These are phyloP conservation scores for Phytophthora colocasiae DNA, from an alignment of 352 stramenopile species.

Conservation along the genomic window DNA sequence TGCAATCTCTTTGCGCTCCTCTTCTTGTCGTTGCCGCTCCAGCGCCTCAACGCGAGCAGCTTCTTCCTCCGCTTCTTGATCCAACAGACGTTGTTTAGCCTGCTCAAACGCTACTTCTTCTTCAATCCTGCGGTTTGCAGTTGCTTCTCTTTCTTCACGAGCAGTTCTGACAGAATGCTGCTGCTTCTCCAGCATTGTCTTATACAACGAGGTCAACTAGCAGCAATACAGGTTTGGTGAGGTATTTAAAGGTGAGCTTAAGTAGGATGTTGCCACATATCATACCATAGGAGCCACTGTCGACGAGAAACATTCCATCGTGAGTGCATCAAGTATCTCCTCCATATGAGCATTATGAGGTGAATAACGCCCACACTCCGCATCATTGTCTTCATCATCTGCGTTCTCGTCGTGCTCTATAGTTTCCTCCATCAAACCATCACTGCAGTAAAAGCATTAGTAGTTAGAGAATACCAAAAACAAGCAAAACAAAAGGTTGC, in stretches of 20 bases:
- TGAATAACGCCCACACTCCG: constrained; percentile 6
- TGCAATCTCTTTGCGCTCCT: constrained; percentile 29
- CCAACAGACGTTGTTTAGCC: constrained; percentile 20
- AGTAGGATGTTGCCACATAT: too few species aligned
- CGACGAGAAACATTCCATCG: constrained; percentile 43
- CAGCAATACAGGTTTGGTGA: neutral
- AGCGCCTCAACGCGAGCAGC: constrained; percentile 25
- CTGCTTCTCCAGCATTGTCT: constrained; percentile 41
- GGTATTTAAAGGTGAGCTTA: too few species aligned
- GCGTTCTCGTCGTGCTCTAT: constrained; percentile 32
- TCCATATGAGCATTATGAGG: constrained; percentile 35
- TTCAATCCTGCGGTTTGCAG: constrained; percentile 30
- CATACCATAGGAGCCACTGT: constrained; percentile 34
- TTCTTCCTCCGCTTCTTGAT: constrained; percentile 35
- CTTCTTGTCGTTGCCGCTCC: constrained; percentile 27
- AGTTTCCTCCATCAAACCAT: constrained; percentile 58
- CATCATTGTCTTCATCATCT: constrained; percentile 7
- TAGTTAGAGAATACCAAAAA: too few species aligned
- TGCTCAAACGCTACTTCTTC: constrained; percentile 28
- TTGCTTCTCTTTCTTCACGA: constrained; percentile 35
- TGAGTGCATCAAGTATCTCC: constrained; percentile 48
- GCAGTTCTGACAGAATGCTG: constrained; percentile 27
- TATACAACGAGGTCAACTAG: constrained; percentile 49
- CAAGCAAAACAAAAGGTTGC: constrained; percentile 5
- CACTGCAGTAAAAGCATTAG: constrained; percentile 18